Conservation (phyloP, 116 monocot genomes). For the Trichopus zeylanicus region DNA sequence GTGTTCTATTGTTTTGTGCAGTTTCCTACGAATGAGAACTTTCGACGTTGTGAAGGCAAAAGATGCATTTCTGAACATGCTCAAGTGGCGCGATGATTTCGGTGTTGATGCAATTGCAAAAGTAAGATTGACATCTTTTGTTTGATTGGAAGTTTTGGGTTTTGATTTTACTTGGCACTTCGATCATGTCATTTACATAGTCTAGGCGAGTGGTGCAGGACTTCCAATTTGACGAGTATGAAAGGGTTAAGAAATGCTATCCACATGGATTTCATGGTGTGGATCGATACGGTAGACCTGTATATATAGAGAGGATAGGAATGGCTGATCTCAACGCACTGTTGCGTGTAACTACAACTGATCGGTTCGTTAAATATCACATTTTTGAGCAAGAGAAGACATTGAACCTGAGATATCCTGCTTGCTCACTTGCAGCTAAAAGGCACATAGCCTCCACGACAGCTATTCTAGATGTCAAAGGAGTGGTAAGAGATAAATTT, state of each 20-base stretch:
- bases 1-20: background rate
- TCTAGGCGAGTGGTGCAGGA: too few relatives aligned
- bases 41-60: conserved; percentile 40
- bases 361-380: conserved; percentile 51
- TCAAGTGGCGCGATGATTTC: conserved; percentile 59
- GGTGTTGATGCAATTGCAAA: conserved; percentile 37
- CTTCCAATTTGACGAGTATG: conserved; percentile 45
- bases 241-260: conserved; percentile 46
- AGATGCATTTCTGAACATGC: conserved; percentile 50
- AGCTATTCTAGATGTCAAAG: conserved; percentile 46
- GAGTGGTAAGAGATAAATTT: conserved; percentile 67
- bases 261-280: conserved; percentile 72
- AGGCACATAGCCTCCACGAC: conserved; percentile 47
- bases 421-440: conserved; percentile 55
- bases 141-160: background rate
- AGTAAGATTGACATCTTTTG: conserved; percentile 10
- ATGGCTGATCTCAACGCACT: conserved; percentile 29
- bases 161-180: too few relatives aligned
- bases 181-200: too few relatives aligned
- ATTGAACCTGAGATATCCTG: conserved; percentile 42
- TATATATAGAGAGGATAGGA: conserved; percentile 65
- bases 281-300: conserved; percentile 50
- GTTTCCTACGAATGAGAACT: conserved; percentile 44
- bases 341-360: conserved; percentile 27
- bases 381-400: conserved; percentile 61